Evolutionary conservation across 768 basidiomycete species (phyloP).

Genomic region (Leccinellum albellum): DNA sequence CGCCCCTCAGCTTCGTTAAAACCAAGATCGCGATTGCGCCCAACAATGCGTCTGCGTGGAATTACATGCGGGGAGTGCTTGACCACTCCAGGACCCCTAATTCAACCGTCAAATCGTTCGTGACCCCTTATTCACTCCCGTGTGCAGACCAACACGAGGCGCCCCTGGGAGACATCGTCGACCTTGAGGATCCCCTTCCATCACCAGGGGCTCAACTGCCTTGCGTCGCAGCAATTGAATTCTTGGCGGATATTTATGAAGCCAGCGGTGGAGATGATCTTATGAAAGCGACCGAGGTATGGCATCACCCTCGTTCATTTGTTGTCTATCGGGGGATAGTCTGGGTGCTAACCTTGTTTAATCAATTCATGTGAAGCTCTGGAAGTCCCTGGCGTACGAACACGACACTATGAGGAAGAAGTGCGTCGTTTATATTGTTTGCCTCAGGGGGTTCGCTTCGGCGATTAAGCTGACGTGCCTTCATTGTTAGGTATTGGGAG

Average conservation of each 20-base stretch:
- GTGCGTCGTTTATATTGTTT: constrained; percentile 37
- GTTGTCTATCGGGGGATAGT: neutral
- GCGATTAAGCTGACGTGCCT: constrained; percentile 24
- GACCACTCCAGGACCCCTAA: constrained; percentile 58
- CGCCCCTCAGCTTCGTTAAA: constrained; percentile 67
- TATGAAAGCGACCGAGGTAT: constrained; percentile 48
- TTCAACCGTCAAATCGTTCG: constrained; percentile 53
- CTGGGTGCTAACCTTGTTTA: constrained; percentile 9
- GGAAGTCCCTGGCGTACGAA: constrained; percentile 64
- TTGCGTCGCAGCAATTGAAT: constrained; percentile 76
- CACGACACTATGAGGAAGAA: constrained; percentile 75
- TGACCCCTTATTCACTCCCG: constrained; percentile 55
- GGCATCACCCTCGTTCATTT: constrained; percentile 1
- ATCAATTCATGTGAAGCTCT: constrained; percentile 45
- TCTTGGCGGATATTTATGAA: constrained; percentile 76
- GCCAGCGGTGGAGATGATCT: constrained; percentile 46
- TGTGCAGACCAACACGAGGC: constrained; percentile 26
- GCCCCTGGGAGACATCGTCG: constrained; percentile 46
- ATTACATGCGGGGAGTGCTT: constrained; percentile 88
- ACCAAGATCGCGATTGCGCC: constrained; percentile 81
- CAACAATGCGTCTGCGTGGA: constrained; percentile 95
- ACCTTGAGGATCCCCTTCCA: constrained; percentile 74
- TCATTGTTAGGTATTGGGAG: constrained; percentile 64
- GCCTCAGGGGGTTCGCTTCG: constrained; percentile 10
- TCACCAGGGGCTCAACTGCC: constrained; percentile 66